A percentile compares a stretch with the other conserved stretches of the same genome.
phyloP scores from a whole-genome alignment of 345 rosid species.

The Streptanthus diversifolius region DNA sequence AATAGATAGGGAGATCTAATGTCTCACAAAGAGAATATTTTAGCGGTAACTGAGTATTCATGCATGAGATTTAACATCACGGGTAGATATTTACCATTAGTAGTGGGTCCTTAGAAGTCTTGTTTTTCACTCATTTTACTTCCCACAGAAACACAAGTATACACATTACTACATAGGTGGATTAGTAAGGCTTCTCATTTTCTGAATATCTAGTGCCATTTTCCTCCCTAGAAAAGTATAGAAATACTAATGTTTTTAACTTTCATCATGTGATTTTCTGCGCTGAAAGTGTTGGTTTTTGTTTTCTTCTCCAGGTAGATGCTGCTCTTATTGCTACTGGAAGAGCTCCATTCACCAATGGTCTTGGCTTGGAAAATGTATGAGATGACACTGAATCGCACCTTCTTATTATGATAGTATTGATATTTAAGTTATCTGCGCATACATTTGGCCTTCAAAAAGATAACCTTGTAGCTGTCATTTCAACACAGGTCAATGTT shows the following conservation, averaged over 20 bases:
- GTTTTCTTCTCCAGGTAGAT: constrained; percentile 60
- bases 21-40: not conserved
- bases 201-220: not conserved
- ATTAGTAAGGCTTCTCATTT: not conserved
- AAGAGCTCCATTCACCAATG: constrained; percentile 96
- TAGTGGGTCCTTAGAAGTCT: too few relatives aligned
- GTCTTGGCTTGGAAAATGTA: constrained; percentile 97
- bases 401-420: not conserved
- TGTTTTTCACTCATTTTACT: too few relatives aligned
- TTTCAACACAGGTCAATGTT: constrained; percentile 65
- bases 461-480: constrained; percentile 7
- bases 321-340: constrained; percentile 99
- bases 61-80: too few relatives aligned
- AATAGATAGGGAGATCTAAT: constrained; percentile 6
- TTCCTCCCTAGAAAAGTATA: not conserved
- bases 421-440: not conserved
- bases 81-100: too few relatives aligned
- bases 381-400: constrained; percentile 11
- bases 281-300: constrained; percentile 12
- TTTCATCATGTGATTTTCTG: not conserved
- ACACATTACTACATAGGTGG: not conserved
- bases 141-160: not conserved
- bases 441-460: not conserved
- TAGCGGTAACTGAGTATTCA: too few relatives aligned
- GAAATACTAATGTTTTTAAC: not conserved